A percentile compares a stretch with the other conserved stretches of the same genome.
Evolutionary conservation across 2,329 filamentous ascomycete species (phyloP).

Genomic region (Thielaviopsis populi): DNA sequence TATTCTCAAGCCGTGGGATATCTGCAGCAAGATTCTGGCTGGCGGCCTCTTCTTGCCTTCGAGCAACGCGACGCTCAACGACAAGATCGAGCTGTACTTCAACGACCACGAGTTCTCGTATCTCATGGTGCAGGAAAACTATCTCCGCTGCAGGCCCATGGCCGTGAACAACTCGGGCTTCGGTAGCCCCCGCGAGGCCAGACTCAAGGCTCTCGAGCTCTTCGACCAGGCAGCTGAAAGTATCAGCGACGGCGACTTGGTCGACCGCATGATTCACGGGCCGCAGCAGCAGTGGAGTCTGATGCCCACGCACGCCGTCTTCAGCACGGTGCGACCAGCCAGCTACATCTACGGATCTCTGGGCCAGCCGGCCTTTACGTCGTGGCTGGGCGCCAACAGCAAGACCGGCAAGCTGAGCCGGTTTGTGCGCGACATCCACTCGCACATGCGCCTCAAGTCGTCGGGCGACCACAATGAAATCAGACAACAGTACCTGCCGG

Average conservation of each 20-base stretch:
- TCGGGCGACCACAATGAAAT: conserved; percentile 89
- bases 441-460: conserved; percentile 83
- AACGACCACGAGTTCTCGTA: conserved; percentile 98
- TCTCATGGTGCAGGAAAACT: conserved; percentile 97
- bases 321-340: conserved; percentile 84
- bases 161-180: conserved; percentile 42
- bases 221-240: conserved; percentile 80
- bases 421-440: conserved; percentile 83
- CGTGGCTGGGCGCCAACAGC: conserved; percentile 92
- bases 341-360: conserved; percentile 75
- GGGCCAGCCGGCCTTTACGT: conserved; percentile 61
- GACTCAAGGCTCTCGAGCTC: conserved; percentile 71
- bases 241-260: conserved; percentile 91
- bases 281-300: conserved; percentile 96
- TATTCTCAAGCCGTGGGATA: conserved; percentile 95
- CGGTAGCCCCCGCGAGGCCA: conserved; percentile 47
- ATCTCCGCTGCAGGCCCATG: conserved; percentile 68
- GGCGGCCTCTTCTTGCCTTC: conserved; percentile 71
- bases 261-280: conserved; percentile 96
- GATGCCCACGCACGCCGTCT: conserved; percentile 92
- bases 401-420: conserved; percentile 64
- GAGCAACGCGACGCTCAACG: conserved; percentile 78
- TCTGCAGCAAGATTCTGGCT: conserved; percentile 80
- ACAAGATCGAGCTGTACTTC: conserved; percentile 98
- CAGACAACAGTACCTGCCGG: conserved; percentile 82